Evolutionary conservation across 352 stramenopile genomes (phyloP).

Genomic region (Pythium apleroticum): DNA sequence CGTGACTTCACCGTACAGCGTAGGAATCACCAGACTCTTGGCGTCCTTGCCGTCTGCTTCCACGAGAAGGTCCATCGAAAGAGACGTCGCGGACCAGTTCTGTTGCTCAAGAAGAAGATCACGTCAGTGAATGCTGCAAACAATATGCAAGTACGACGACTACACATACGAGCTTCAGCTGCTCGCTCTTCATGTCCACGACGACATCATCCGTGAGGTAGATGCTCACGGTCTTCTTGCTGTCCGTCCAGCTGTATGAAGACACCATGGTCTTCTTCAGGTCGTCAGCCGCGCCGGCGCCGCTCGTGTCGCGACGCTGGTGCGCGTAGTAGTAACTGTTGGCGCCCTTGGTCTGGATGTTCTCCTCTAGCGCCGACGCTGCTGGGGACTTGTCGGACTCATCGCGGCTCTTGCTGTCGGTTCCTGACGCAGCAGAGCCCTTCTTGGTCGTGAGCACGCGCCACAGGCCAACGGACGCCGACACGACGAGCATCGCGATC

Average conservation of each 20-base stretch:
- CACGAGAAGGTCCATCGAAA: conserved; percentile 68
- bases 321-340: conserved; percentile 89
- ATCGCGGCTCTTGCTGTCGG: not conserved
- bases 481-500: conserved; percentile 31
- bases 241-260: conserved; percentile 80
- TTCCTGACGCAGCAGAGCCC: not conserved
- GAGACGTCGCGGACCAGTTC: conserved; percentile 80
- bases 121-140: not conserved
- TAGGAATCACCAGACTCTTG: conserved; percentile 76
- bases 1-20: conserved; percentile 66
- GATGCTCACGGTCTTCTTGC: conserved; percentile 73
- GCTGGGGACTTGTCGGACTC: conserved; percentile 14
- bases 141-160: not conserved
- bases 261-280: conserved; percentile 62
- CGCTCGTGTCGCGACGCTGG: conserved; percentile 35
- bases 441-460: conserved; percentile 8
- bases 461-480: conserved; percentile 18
- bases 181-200: conserved; percentile 49
- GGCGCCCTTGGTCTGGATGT: conserved; percentile 61
- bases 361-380: conserved; percentile 57
- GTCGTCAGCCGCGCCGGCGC: conserved; percentile 16
- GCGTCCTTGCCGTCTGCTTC: conserved; percentile 34
- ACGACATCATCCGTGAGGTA: conserved; percentile 69
- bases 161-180: conserved; percentile 59
- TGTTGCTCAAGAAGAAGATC: conserved; percentile 24